Evolutionary conservation across 805 yeast genomes (phyloP).

Genomic region (Candida pini): DNA sequence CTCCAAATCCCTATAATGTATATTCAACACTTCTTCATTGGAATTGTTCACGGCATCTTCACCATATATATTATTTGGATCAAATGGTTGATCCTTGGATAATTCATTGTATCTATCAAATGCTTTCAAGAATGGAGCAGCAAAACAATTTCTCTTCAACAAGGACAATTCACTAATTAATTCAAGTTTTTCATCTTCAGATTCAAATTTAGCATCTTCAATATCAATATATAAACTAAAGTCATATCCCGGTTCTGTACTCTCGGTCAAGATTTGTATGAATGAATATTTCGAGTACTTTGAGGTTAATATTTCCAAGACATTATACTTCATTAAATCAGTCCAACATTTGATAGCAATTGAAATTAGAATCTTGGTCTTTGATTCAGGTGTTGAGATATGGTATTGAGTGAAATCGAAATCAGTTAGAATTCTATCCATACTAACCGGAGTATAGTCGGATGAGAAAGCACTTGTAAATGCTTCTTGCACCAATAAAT

Average conservation of each 20-base stretch:
- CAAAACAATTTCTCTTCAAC: conserved; percentile 80
- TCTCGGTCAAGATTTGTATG: conserved; percentile 26
- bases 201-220: conserved; percentile 18
- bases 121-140: conserved; percentile 89
- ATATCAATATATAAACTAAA: conserved; percentile 68
- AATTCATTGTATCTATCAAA: conserved; percentile 72
- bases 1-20: conserved; percentile 91
- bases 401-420: conserved; percentile 95
- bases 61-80: conserved; percentile 37
- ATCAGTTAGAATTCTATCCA: conserved; percentile 89
- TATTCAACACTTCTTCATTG: conserved; percentile 54
- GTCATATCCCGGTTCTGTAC: conserved; percentile 75
- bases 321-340: conserved; percentile 68
- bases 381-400: conserved; percentile 79
- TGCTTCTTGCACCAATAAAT: conserved; percentile 75
- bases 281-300: conserved; percentile 43
- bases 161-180: conserved; percentile 63
- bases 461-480: conserved; percentile 61
- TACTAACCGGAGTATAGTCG: conserved; percentile 41
- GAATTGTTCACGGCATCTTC: conserved; percentile 32
- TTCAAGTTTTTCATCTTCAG: conserved; percentile 42
- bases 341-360: conserved; percentile 71
- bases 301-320: conserved; percentile 43
- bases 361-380: conserved; percentile 59
- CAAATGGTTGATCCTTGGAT: conserved; percentile 35